Evolutionary conservation across 345 rosid species (phyloP).

Genomic region (Gynandropsis gynandra): DNA sequence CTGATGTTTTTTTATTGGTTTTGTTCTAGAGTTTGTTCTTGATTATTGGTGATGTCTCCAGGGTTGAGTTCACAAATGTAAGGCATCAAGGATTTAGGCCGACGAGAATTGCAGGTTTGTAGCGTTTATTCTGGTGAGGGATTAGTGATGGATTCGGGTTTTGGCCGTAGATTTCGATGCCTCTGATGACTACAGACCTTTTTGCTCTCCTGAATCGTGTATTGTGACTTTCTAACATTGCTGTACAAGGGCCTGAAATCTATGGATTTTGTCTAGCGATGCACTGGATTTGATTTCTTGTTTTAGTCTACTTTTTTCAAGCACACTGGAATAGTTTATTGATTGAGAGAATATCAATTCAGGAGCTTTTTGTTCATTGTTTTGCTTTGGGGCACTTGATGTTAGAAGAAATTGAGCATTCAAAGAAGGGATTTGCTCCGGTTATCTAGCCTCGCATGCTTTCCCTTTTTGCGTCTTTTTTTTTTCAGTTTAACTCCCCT

Average conservation of each 20-base stretch:
- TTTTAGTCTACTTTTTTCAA: constrained; percentile 3
- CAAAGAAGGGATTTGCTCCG: not conserved
- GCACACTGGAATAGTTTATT: not conserved
- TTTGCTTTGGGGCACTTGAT: not conserved
- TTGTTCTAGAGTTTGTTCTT: constrained; percentile 10
- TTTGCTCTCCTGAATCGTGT: constrained; percentile 8
- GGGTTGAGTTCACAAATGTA: not conserved
- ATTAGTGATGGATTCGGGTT: constrained; percentile 10
- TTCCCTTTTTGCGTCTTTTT: no score
- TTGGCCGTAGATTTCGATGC: constrained; percentile 4
- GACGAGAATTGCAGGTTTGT: not conserved
- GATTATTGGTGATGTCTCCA: constrained; percentile 5
- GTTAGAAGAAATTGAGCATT: constrained; percentile 1
- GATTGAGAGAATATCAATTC: not conserved
- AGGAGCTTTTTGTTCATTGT: not conserved
- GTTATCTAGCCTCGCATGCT: no score
- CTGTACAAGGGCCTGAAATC: not conserved
- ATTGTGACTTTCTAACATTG: not conserved
- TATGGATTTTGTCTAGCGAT: not conserved
- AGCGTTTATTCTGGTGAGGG: not conserved
- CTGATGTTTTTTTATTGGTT: constrained; percentile 2
- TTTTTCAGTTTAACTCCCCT: no score
- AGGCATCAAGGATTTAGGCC: not conserved
- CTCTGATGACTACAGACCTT: constrained; percentile 2
- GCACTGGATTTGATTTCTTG: not conserved